Evolutionary conservation across 768 basidiomycete species (phyloP).

Genomic region (Galerina sulciceps): DNA sequence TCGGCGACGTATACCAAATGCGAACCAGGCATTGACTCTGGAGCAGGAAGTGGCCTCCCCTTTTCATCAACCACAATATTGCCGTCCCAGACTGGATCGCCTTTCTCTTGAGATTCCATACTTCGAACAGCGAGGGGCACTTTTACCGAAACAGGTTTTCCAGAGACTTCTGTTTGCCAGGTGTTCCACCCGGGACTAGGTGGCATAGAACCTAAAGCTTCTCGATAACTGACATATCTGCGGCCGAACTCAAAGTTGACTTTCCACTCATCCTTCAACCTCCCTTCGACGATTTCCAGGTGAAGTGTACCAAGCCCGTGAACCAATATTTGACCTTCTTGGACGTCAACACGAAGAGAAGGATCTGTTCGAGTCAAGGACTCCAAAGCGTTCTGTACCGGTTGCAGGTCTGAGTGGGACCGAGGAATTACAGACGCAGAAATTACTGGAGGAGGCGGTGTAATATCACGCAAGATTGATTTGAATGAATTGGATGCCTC

Average conservation of each 20-base stretch:
- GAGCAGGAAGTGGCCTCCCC: slow-evolving; percentile 54
- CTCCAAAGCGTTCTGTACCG: slow-evolving; percentile 76
- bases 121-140: slow-evolving; percentile 61
- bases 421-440: slow-evolving; percentile 82
- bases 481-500: slow-evolving; percentile 41
- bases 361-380: slow-evolving; percentile 85
- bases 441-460: slow-evolving; percentile 83
- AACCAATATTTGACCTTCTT: slow-evolving; percentile 83
- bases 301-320: slow-evolving; percentile 87
- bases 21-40: slow-evolving; percentile 54
- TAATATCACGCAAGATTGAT: slow-evolving; percentile 62
- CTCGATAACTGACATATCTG: slow-evolving; percentile 82
- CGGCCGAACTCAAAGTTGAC: slow-evolving; percentile 77
- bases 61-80: slow-evolving; percentile 68
- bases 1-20: slow-evolving; percentile 57
- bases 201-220: slow-evolving; percentile 46
- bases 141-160: slow-evolving; percentile 53
- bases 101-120: slow-evolving; percentile 56
- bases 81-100: slow-evolving; percentile 76
- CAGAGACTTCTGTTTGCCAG: slow-evolving; percentile 70
- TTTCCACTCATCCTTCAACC: slow-evolving; percentile 80
- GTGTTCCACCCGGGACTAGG: slow-evolving; percentile 38
- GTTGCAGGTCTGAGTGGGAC: slow-evolving; percentile 76
- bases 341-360: slow-evolving; percentile 78
- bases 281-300: slow-evolving; percentile 87